These are phyloP conservation scores for Tolypocladium cylindrosporum DNA, from an alignment of 2,329 filamentous ascomycete genomes.

Conservation along the genomic window DNA sequence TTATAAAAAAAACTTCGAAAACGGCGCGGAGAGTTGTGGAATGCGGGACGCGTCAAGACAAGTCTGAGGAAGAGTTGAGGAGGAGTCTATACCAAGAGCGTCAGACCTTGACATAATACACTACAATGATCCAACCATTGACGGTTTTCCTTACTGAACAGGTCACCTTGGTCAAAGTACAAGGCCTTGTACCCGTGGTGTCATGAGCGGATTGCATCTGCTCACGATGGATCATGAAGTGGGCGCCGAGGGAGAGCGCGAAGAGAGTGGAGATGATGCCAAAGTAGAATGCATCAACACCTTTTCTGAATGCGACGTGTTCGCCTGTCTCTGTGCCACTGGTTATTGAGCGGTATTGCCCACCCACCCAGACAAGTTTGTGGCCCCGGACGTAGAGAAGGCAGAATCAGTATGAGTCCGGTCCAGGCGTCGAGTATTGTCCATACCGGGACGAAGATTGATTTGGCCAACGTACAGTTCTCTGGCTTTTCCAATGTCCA, in stretches of 20 bases:
- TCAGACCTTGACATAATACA: conserved; percentile 27
- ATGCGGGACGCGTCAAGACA: conserved; percentile 1
- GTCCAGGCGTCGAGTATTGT: conserved; percentile 26
- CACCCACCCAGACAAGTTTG: conserved; percentile 11
- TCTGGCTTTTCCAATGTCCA: conserved; percentile 33
- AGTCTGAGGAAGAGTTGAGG: not conserved
- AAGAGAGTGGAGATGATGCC: not conserved
- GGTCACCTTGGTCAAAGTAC: not conserved
- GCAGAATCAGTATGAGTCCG: conserved; percentile 32
- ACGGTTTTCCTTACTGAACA: not conserved
- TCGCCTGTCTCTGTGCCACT: too few relatives aligned
- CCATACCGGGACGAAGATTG: conserved; percentile 26
- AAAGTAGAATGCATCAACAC: not conserved
- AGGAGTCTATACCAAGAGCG: conserved; percentile 17
- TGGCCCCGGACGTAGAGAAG: conserved; percentile 13
- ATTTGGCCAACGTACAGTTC: conserved; percentile 27
- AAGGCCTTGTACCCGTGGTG: not conserved
- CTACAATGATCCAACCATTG: conserved; percentile 20
- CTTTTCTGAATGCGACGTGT: too few relatives aligned
- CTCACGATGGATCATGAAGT: not conserved
- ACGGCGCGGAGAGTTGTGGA: conserved; percentile 10
- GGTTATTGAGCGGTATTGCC: not conserved
- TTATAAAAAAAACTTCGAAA: not conserved
- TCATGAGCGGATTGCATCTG: not conserved
- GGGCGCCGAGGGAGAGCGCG: not conserved